A percentile compares a stretch with the other conserved stretches of the same genome.
phyloP scores from a whole-genome alignment of 2,329 filamentous ascomycete species.

The Pseudogymnoascus sp. region DNA sequence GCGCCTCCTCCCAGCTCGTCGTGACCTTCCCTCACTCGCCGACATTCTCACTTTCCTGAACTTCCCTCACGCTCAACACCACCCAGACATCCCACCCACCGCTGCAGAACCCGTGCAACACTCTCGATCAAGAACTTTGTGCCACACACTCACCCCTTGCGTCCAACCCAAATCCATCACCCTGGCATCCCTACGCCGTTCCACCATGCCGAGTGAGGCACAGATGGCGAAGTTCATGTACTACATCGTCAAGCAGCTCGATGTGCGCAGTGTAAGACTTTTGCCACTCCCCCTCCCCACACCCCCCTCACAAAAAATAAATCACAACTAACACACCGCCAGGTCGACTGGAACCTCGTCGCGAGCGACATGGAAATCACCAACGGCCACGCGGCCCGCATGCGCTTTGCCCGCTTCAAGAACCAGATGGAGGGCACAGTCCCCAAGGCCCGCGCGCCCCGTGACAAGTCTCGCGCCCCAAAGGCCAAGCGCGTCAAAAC shows the following conservation, averaged over 20 bases:
- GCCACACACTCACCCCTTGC: not conserved
- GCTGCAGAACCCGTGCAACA: not conserved
- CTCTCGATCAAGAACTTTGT: not conserved
- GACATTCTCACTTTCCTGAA: not conserved
- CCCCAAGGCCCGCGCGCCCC: slow-evolving; percentile 14
- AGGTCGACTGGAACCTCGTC: slow-evolving; percentile 47
- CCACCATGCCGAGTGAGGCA: slow-evolving; percentile 37
- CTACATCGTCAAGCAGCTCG: slow-evolving; percentile 46
- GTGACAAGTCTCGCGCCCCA: slow-evolving; percentile 10
- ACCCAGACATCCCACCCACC: not conserved
- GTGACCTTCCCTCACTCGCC: not conserved
- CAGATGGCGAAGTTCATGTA: slow-evolving; percentile 45
- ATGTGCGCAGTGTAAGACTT: slow-evolving; percentile 39
- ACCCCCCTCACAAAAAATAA: not conserved
- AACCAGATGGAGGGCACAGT: slow-evolving; percentile 41
- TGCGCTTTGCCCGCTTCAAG: slow-evolving; percentile 47
- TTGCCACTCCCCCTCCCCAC: not conserved
- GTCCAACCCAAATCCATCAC: slow-evolving; percentile 12
- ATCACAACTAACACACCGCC: slow-evolving; percentile 10
- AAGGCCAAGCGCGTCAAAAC: not conserved
- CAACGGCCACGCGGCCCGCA: slow-evolving; percentile 49
- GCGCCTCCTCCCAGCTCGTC: not conserved
- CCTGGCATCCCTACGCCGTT: slow-evolving; percentile 29
- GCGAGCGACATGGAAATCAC: slow-evolving; percentile 42
- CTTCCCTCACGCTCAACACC: not conserved